Conservation (phyloP, 2,329 filamentous ascomycete genomes). For the Penicillium freii region DNA sequence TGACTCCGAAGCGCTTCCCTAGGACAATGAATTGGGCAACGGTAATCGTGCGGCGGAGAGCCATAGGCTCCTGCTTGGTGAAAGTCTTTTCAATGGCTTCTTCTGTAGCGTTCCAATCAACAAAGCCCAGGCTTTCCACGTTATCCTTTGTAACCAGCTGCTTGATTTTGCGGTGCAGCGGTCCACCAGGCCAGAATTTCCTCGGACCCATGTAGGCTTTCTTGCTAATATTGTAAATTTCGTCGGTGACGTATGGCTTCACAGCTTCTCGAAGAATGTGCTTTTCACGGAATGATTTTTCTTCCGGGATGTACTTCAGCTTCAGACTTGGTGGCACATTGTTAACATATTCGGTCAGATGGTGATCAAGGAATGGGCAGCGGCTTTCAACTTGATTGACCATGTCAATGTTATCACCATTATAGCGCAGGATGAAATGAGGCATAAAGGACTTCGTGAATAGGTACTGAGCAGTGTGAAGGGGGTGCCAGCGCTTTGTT, state of each 20-base stretch:
- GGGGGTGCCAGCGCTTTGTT: conserved; percentile 39
- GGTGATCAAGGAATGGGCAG: conserved; percentile 33
- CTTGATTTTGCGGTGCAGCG: conserved; percentile 38
- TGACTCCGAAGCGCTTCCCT: background rate
- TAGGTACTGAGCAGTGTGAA: conserved; percentile 41
- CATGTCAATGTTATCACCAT: conserved; percentile 45
- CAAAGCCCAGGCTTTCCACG: conserved; percentile 43
- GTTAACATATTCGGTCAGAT: conserved; percentile 31
- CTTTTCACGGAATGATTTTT: conserved; percentile 45
- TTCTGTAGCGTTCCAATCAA: conserved; percentile 24
- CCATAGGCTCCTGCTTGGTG: background rate
- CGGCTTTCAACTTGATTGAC: conserved; percentile 16
- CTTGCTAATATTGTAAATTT: conserved; percentile 53
- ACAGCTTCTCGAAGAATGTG: conserved; percentile 53
- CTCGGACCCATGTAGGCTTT: conserved; percentile 51
- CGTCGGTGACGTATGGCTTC: conserved; percentile 52
- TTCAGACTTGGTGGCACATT: conserved; percentile 33
- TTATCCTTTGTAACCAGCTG: conserved; percentile 38
- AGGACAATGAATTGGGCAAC: background rate
- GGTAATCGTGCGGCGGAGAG: background rate
- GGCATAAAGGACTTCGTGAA: conserved; percentile 39
- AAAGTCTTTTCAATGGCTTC: background rate
- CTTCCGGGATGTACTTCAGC: background rate
- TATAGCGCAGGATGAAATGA: conserved; percentile 43
- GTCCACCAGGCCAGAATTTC: conserved; percentile 43